Conservation (phyloP, 106 monocot species). For the Dendrobium huoshanense region DNA sequence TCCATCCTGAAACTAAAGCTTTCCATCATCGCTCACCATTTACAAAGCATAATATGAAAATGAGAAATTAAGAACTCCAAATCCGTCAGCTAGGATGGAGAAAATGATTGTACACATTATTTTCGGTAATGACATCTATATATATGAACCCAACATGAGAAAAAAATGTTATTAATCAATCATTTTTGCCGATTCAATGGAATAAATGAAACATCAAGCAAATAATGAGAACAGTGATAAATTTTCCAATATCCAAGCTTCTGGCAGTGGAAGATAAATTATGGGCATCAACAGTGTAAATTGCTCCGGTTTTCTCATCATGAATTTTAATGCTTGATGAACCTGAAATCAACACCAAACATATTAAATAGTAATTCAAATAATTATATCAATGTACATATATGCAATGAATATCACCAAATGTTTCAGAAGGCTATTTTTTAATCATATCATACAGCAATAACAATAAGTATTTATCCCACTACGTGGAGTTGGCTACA, state of each 20-base stretch:
- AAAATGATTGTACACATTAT: not conserved
- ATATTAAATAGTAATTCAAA: not conserved
- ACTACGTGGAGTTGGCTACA: too few relatives aligned
- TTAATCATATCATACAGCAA: too few relatives aligned
- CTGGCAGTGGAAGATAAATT: constrained; percentile 27
- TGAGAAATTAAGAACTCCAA: too few relatives aligned
- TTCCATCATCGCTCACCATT: too few relatives aligned
- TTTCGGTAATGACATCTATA: not conserved
- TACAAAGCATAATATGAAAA: too few relatives aligned
- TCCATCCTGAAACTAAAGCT: too few relatives aligned
- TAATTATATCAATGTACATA: not conserved
- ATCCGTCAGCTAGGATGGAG: not conserved
- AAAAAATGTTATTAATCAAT: not conserved
- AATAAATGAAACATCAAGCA: constrained; percentile 21
- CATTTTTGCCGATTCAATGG: not conserved
- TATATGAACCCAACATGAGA: constrained; percentile 1
- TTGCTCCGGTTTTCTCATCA: constrained; percentile 44
- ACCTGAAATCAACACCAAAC: constrained; percentile 30
- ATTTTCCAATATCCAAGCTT: constrained; percentile 18
- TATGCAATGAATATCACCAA: not conserved
- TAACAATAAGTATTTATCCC: too few relatives aligned
- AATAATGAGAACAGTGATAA: constrained; percentile 13
- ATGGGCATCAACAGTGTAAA: constrained; percentile 48
- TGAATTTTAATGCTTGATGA: constrained; percentile 57
- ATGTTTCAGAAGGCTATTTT: too few relatives aligned